Conservation (phyloP, 2,329 filamentous ascomycete species). For the Pyrenochaeta sp. region DNA sequence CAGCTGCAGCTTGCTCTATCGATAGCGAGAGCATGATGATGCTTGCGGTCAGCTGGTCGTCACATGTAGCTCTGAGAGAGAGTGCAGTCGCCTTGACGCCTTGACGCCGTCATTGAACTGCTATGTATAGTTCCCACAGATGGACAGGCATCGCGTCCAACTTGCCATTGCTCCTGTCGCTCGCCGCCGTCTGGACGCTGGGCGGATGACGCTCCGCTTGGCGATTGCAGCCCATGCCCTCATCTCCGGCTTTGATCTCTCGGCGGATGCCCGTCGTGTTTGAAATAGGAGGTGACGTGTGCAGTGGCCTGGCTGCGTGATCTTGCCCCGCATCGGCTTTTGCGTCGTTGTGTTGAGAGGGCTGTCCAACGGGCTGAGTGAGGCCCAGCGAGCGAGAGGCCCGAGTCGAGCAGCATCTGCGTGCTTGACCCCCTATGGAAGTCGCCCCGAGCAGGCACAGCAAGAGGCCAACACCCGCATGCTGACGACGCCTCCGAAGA, state of each 20-base stretch:
- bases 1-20: constrained; percentile 9
- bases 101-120: neutral
- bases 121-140: neutral
- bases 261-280: neutral
- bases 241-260: constrained; percentile 6
- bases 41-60: constrained; percentile 9
- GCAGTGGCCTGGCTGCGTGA: constrained; percentile 3
- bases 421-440: constrained; percentile 3
- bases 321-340: constrained; percentile 6
- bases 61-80: neutral
- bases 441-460: constrained; percentile 8
- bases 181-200: neutral
- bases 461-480: neutral
- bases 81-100: no score
- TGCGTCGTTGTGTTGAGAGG: constrained; percentile 1
- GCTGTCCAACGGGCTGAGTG: neutral
- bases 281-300: constrained; percentile 9
- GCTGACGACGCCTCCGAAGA: constrained; percentile 7
- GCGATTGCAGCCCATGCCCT: neutral
- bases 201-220: constrained; percentile 4
- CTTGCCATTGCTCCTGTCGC: neutral
- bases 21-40: constrained; percentile 1
- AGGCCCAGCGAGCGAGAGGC: neutral
- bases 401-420: neutral
- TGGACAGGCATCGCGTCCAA: neutral